phyloP scores from a whole-genome alignment of 106 monocot species.

The Dioscorea zingiberensis region DNA sequence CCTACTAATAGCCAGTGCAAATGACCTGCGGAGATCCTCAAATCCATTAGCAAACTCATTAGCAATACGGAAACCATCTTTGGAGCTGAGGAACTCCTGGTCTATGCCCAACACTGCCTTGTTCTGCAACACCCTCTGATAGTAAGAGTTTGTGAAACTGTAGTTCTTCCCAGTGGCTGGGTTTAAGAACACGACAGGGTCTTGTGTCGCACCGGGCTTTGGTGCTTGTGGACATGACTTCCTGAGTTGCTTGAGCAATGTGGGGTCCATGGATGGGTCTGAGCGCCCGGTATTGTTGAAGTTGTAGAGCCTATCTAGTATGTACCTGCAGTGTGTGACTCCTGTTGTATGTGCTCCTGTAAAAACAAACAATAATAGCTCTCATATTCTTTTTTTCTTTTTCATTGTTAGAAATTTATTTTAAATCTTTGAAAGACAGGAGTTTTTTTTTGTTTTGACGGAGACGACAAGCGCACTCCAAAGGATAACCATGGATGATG shows the following conservation, averaged over 20 bases:
- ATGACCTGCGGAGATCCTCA: constrained; percentile 26
- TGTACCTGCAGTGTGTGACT: constrained; percentile 28
- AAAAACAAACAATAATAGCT: not conserved
- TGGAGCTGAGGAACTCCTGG: constrained; percentile 17
- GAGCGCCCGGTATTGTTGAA: constrained; percentile 32
- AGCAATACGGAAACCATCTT: constrained; percentile 25
- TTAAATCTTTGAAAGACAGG: no score
- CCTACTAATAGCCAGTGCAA: constrained; percentile 25
- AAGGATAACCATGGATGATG: no score
- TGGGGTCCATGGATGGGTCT: constrained; percentile 19
- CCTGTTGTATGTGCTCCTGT: constrained; percentile 44
- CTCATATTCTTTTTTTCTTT: no score
- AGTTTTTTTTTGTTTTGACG: no score
- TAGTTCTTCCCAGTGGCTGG: constrained; percentile 14
- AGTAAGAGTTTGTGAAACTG: constrained; percentile 37
- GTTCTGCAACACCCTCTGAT: constrained; percentile 15
- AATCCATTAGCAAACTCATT: constrained; percentile 20
- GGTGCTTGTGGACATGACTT: constrained; percentile 5
- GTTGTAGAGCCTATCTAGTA: constrained; percentile 36
- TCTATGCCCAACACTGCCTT: constrained; percentile 23
- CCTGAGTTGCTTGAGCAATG: not conserved
- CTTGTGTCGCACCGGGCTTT: not conserved
- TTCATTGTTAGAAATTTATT: no score
- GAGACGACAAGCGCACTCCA: no score
- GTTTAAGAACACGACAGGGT: constrained; percentile 21